These are phyloP conservation scores for Candida rishiriensis DNA, from an alignment of 805 yeast genomes.

Conservation along the genomic window DNA sequence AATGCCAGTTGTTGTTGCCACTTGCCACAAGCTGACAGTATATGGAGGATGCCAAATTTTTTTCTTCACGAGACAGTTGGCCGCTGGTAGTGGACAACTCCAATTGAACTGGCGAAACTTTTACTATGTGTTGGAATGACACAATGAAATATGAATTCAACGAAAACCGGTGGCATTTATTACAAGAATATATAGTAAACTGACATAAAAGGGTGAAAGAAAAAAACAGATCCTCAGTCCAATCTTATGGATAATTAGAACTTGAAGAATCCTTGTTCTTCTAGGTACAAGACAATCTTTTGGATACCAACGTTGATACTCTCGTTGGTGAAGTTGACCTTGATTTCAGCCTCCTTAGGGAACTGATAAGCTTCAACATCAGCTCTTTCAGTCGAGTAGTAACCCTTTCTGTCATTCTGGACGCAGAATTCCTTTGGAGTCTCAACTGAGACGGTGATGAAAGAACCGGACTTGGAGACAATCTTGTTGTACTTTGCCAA, in stretches of 20 bases:
- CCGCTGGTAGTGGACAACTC: no score
- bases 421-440: constrained; percentile 44
- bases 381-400: constrained; percentile 40
- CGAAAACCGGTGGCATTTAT: no score
- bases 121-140: no score
- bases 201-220: no score
- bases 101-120: no score
- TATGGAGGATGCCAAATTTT: no score
- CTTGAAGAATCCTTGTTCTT: constrained; percentile 77
- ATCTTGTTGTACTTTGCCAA: constrained; percentile 38
- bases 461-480: constrained; percentile 46
- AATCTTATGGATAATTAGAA: constrained; percentile 28
- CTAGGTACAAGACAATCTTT: constrained; percentile 66
- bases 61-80: no score
- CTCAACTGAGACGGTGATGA: constrained; percentile 47
- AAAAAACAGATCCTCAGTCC: no score
- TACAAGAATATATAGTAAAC: no score
- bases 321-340: constrained; percentile 48
- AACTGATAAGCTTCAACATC: constrained; percentile 45
- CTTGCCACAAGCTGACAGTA: no score
- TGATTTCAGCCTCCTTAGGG: constrained; percentile 53
- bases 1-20: no score
- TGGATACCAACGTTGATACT: constrained; percentile 69
- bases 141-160: no score
- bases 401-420: constrained; percentile 46